phyloP scores from a whole-genome alignment of 2,329 filamentous ascomycete genomes.

The Elsinoe perseae region DNA sequence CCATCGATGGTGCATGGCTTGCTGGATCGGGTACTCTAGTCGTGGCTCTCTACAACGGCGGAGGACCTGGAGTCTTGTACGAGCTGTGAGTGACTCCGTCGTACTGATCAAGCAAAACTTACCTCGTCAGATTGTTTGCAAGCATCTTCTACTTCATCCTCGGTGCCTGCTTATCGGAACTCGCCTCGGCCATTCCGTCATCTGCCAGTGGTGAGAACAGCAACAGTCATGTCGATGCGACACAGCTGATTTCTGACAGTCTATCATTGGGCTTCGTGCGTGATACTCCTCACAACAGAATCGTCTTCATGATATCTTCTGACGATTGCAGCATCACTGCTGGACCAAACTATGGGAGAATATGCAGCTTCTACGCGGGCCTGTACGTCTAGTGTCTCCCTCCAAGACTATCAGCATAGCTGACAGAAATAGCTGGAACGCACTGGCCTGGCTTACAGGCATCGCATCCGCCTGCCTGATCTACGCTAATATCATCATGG shows the following conservation, averaged over 20 bases:
- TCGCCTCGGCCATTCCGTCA: constrained; percentile 55
- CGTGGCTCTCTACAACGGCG: constrained; percentile 53
- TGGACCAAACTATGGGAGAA: constrained; percentile 46
- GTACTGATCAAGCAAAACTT: neutral
- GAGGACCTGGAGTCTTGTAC: constrained; percentile 54
- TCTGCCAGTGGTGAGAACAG: constrained; percentile 41
- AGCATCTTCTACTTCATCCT: constrained; percentile 51
- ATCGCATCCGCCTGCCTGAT: neutral
- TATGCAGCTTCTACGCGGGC: constrained; percentile 39
- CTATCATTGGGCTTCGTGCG: constrained; percentile 51
- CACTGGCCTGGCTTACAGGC: neutral
- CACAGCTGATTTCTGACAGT: constrained; percentile 30
- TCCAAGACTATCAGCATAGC: neutral
- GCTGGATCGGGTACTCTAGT: constrained; percentile 36
- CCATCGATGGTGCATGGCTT: constrained; percentile 40
- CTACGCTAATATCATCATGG: constrained; percentile 7
- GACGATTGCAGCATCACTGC: constrained; percentile 39
- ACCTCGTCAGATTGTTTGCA: constrained; percentile 28
- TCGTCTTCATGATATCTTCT: neutral
- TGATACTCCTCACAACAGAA: neutral
- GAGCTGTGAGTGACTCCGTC: constrained; percentile 40
- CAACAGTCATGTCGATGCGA: neutral
- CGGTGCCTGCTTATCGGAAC: constrained; percentile 52
- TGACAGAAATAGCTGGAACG: neutral
- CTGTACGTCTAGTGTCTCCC: neutral